Percentiles rank a stretch among this genome's conserved stretches.
Evolutionary conservation across 352 stramenopile species (phyloP).

Genomic region (Hyaloperonospora brassicae): DNA sequence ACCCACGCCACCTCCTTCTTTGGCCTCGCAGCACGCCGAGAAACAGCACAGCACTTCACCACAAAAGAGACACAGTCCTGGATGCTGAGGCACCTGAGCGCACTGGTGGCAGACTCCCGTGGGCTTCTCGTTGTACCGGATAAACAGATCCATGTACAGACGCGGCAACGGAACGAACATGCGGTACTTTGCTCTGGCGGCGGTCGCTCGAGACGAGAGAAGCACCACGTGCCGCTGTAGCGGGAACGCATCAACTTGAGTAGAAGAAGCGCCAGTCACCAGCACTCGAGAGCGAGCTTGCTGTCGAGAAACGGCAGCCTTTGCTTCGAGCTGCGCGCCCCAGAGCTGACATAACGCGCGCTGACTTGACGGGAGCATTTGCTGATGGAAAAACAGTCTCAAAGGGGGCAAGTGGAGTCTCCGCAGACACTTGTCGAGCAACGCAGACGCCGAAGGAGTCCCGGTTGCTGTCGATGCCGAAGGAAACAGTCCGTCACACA

Average conservation of each 20-base stretch:
- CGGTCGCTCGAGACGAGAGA: slow-evolving; percentile 20
- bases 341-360: slow-evolving; percentile 62
- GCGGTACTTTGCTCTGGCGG: slow-evolving; percentile 8
- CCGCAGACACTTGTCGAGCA: slow-evolving; percentile 43
- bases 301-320: slow-evolving; percentile 49
- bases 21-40: slow-evolving; percentile 52
- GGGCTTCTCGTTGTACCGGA: slow-evolving; percentile 69
- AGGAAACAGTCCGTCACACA: slow-evolving; percentile 59
- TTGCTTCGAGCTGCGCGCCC: slow-evolving; percentile 61
- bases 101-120: slow-evolving; percentile 48
- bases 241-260: slow-evolving; percentile 15
- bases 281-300: slow-evolving; percentile 23
- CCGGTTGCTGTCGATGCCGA: slow-evolving; percentile 10
- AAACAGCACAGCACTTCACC: slow-evolving; percentile 73
- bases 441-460: slow-evolving; percentile 9
- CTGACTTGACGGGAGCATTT: slow-evolving; percentile 53
- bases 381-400: slow-evolving; percentile 53
- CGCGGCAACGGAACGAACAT: slow-evolving; percentile 47
- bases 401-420: slow-evolving; percentile 59
- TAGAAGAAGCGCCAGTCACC: slow-evolving; percentile 3
- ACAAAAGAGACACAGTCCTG: slow-evolving; percentile 70
- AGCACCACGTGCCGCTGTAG: slow-evolving; percentile 25
- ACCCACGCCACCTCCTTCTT: slow-evolving; percentile 43
- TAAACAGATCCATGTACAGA: slow-evolving; percentile 79
- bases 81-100: slow-evolving; percentile 53